phyloP scores from a whole-genome alignment of 179 eudicot species.

The Silene vulgaris region DNA sequence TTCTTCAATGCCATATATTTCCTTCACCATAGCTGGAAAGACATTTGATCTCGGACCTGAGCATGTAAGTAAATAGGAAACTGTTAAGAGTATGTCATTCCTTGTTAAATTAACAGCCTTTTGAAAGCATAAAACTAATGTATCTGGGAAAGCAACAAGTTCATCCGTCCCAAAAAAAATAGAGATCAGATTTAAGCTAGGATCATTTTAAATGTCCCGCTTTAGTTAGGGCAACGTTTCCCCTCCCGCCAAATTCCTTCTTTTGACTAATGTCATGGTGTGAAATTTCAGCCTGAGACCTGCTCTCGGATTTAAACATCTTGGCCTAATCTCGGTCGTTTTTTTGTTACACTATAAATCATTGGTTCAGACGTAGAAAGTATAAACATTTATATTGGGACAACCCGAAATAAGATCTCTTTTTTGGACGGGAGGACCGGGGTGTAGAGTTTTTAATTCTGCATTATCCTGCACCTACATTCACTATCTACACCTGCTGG shows the following conservation, averaged over 20 bases:
- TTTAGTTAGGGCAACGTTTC: too few relatives aligned
- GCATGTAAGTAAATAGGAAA: slow-evolving; percentile 39
- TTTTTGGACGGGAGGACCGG: not conserved
- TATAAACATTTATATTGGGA: too few relatives aligned
- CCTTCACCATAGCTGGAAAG: slow-evolving; percentile 75
- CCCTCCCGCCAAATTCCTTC: too few relatives aligned
- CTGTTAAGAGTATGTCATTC: too few relatives aligned
- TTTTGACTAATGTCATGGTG: too few relatives aligned
- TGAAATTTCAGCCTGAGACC: not conserved
- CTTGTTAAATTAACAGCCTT: not conserved
- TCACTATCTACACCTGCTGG: not conserved
- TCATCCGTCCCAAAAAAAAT: too few relatives aligned
- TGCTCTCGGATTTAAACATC: not conserved
- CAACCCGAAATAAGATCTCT: not conserved
- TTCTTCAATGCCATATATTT: slow-evolving; percentile 63
- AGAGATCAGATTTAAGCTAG: too few relatives aligned
- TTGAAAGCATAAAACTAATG: not conserved
- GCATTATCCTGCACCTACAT: not conserved
- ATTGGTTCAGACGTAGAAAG: too few relatives aligned
- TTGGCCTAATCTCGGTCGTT: too few relatives aligned
- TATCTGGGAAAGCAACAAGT: not conserved
- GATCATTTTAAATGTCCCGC: not conserved
- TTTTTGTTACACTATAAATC: too few relatives aligned
- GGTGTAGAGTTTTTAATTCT: not conserved
- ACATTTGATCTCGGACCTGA: slow-evolving; percentile 62